These are phyloP conservation scores for Scedosporium minutisporum DNA, from an alignment of 2,329 filamentous ascomycete species.

Conservation along the genomic window DNA sequence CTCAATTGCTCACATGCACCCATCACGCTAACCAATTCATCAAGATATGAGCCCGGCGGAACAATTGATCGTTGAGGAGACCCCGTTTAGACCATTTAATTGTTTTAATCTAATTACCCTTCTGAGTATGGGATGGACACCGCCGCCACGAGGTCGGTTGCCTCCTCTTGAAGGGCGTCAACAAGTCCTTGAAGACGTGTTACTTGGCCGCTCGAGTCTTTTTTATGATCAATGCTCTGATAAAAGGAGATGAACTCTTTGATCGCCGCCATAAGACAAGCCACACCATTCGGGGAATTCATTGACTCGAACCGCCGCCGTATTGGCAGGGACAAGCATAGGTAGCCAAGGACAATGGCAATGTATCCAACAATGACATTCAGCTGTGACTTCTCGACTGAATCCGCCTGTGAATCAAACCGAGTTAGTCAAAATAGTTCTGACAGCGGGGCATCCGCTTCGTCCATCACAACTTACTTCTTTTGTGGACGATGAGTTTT, in stretches of 20 bases:
- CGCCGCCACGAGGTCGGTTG: background rate
- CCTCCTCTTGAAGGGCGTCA: constrained; percentile 19
- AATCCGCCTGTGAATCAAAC: constrained; percentile 45
- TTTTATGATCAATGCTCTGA: constrained; percentile 36
- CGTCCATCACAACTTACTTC: constrained; percentile 45
- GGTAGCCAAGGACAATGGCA: constrained; percentile 71
- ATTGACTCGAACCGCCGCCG: constrained; percentile 31
- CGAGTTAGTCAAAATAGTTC: constrained; percentile 9
- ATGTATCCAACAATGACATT: constrained; percentile 84
- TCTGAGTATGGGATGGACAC: too few species aligned
- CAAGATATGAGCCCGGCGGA: too few species aligned
- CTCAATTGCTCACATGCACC: too few species aligned
- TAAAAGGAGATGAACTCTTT: constrained; percentile 45
- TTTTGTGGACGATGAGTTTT: constrained; percentile 53
- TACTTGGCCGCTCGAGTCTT: constrained; percentile 19
- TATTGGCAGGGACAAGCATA: constrained; percentile 50
- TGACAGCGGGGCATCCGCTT: background rate
- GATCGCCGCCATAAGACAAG: constrained; percentile 40
- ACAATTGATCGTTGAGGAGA: too few species aligned
- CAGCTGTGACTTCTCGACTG: constrained; percentile 63
- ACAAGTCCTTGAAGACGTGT: constrained; percentile 24
- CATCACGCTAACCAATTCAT: too few species aligned
- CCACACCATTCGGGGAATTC: constrained; percentile 33
- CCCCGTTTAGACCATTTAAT: too few species aligned
- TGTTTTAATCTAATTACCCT: too few species aligned